Evolutionary conservation across 495 filamentous ascomycete genomes (phyloP).

Genomic region (Acidiella bohemica): DNA sequence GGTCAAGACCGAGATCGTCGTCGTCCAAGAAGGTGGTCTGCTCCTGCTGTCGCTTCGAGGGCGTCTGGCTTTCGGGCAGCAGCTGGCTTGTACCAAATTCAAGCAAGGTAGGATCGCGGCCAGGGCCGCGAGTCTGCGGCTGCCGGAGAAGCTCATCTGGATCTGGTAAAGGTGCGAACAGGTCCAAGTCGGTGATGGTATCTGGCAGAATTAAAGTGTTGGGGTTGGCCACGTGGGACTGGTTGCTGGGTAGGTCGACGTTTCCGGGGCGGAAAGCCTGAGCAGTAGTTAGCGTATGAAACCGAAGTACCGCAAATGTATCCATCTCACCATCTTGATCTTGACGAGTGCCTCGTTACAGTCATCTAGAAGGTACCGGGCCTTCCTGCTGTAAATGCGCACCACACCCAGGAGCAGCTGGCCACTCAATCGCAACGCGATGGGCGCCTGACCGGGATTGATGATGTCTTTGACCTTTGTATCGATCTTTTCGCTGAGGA

Average conservation of each 20-base stretch:
- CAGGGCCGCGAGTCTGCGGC: slow-evolving; percentile 12
- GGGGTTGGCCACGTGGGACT: slow-evolving; percentile 33
- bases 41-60: slow-evolving; percentile 5
- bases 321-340: slow-evolving; percentile 76
- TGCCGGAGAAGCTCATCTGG: slow-evolving; percentile 26
- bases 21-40: slow-evolving; percentile 34
- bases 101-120: slow-evolving; percentile 23
- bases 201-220: slow-evolving; percentile 52
- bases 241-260: slow-evolving; percentile 37
- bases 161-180: slow-evolving; percentile 42
- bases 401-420: slow-evolving; percentile 92
- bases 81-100: slow-evolving; percentile 30
- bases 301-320: not conserved
- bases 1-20: slow-evolving; percentile 44
- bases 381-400: slow-evolving; percentile 92
- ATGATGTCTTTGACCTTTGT: slow-evolving; percentile 91
- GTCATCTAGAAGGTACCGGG: slow-evolving; percentile 88
- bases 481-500: slow-evolving; percentile 81
- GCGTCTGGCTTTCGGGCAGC: slow-evolving; percentile 16
- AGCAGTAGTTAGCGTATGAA: slow-evolving; percentile 8
- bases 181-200: slow-evolving; percentile 75
- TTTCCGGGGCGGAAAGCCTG: slow-evolving; percentile 44
- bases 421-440: slow-evolving; percentile 86
- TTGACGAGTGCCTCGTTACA: slow-evolving; percentile 95
- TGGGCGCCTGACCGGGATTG: slow-evolving; percentile 80